These are phyloP conservation scores for Coccomyxa sp. DNA, from an alignment of 139 green algal species.

Conservation along the genomic window DNA sequence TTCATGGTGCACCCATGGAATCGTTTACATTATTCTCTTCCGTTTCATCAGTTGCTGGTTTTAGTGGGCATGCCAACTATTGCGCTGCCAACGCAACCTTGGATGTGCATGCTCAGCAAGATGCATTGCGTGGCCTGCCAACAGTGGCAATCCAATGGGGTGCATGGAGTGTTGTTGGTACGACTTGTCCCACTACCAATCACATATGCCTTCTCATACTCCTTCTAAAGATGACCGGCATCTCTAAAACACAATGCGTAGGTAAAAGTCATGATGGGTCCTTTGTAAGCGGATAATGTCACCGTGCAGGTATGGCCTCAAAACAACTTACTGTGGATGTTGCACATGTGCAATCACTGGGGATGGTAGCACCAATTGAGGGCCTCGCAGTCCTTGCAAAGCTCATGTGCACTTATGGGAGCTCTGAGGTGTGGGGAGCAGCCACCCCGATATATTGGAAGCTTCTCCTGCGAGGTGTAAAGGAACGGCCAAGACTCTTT, in stretches of 20 bases:
- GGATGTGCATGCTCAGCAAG: slow-evolving; percentile 10
- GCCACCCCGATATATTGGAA: slow-evolving; percentile 24
- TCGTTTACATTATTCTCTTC: slow-evolving; percentile 22
- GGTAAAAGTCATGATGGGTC: too few species aligned
- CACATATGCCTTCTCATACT: too few species aligned
- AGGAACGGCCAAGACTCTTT: slow-evolving; percentile 1
- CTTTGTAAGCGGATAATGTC: too few species aligned
- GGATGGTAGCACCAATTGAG: slow-evolving; percentile 23
- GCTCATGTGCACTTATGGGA: slow-evolving; percentile 20
- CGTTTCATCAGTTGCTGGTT: slow-evolving; percentile 19
- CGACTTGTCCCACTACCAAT: too few species aligned
- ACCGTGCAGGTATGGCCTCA: slow-evolving; percentile 29
- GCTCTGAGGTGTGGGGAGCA: slow-evolving; percentile 8
- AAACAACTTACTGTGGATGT: slow-evolving; percentile 5
- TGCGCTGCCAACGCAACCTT: slow-evolving; percentile 27
- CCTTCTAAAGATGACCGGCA: too few species aligned
- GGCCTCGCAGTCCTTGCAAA: slow-evolving; percentile 19
- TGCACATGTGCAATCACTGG: slow-evolving; percentile 17
- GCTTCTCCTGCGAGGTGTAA: slow-evolving; percentile 15
- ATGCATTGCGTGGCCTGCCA: not conserved
- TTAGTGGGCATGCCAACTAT: slow-evolving; percentile 16
- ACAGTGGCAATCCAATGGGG: slow-evolving; percentile 11
- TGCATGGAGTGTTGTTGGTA: slow-evolving; percentile 13
- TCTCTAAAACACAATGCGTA: too few species aligned
- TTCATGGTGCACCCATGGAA: not conserved